phyloP scores from a whole-genome alignment of 805 yeast species.

The Wickerhamiella parazyma region DNA sequence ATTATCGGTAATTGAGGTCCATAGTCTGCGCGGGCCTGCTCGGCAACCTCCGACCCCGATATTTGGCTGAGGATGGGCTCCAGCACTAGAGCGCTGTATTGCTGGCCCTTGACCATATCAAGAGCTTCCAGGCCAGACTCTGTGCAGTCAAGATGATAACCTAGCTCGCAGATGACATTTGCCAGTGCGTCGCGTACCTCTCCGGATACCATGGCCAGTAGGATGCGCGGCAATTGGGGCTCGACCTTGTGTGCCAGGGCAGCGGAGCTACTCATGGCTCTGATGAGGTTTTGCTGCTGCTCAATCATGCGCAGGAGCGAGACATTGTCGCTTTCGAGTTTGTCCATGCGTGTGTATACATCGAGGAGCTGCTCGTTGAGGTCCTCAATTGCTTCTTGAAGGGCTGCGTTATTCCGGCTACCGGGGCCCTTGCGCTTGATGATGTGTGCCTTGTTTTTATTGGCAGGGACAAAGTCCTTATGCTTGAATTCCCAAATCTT shows the following conservation, averaged over 20 bases:
- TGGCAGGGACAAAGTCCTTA: constrained; percentile 69
- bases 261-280: constrained; percentile 11
- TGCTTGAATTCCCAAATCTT: constrained; percentile 80
- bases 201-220: constrained; percentile 45
- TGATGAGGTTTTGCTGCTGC: constrained; percentile 1
- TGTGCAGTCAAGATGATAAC: constrained; percentile 85
- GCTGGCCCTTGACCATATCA: constrained; percentile 55
- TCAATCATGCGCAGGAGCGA: constrained; percentile 1
- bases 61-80: constrained; percentile 44
- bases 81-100: constrained; percentile 41
- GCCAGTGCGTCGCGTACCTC: constrained; percentile 60
- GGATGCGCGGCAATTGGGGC: constrained; percentile 41
- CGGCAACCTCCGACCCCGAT: constrained; percentile 72
- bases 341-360: constrained; percentile 19
- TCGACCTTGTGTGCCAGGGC: constrained; percentile 45
- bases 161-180: constrained; percentile 71
- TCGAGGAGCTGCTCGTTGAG: constrained; percentile 23
- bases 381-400: constrained; percentile 20
- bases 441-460: constrained; percentile 66
- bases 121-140: constrained; percentile 89
- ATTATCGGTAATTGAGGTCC: constrained; percentile 80
- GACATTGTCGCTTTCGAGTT: constrained; percentile 15
- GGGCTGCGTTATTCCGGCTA: constrained; percentile 10
- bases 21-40: constrained; percentile 65
- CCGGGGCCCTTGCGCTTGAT: constrained; percentile 53